A percentile compares a stretch with the other conserved stretches of the same genome.
phyloP scores from a whole-genome alignment of 352 stramenopile species.

The Phytophthora melonis region DNA sequence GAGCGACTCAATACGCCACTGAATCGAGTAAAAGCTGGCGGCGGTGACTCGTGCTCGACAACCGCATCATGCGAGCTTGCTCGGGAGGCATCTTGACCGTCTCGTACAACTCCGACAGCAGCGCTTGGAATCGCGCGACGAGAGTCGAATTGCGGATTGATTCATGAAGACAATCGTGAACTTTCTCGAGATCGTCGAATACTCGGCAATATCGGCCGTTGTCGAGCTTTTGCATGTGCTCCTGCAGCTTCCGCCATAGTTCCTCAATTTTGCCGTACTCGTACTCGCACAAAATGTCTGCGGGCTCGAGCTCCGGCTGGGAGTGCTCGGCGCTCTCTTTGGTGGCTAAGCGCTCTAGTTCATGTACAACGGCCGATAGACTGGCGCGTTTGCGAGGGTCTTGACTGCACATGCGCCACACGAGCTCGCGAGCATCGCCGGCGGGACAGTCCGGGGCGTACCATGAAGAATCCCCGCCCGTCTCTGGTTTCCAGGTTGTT shows the following conservation, averaged over 20 bases:
- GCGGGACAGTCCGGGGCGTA: not conserved
- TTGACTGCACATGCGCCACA: slow-evolving; percentile 17
- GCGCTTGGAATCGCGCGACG: not conserved
- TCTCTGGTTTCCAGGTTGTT: slow-evolving; percentile 1
- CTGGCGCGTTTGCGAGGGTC: slow-evolving; percentile 1
- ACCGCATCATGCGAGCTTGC: too few species aligned
- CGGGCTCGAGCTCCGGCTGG: not conserved
- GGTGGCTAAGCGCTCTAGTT: not conserved
- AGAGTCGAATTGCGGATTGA: not conserved
- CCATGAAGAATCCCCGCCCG: not conserved
- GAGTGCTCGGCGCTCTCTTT: not conserved
- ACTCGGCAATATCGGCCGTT: not conserved
- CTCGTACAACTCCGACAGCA: too few species aligned
- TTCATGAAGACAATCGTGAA: not conserved
- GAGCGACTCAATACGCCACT: not conserved
- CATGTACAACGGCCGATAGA: not conserved
- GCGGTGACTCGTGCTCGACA: too few species aligned
- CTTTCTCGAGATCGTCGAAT: not conserved
- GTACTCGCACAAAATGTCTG: not conserved
- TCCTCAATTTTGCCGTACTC: not conserved
- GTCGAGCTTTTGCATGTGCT: not conserved
- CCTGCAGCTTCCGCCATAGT: not conserved
- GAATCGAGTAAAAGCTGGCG: too few species aligned
- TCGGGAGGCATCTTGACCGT: too few species aligned
- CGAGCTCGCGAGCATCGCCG: slow-evolving; percentile 3